Percentiles rank a stretch among this genome's conserved stretches.
Conservation (phyloP, 192 early-diverging fungal genomes). For the Backusella macrospora region DNA sequence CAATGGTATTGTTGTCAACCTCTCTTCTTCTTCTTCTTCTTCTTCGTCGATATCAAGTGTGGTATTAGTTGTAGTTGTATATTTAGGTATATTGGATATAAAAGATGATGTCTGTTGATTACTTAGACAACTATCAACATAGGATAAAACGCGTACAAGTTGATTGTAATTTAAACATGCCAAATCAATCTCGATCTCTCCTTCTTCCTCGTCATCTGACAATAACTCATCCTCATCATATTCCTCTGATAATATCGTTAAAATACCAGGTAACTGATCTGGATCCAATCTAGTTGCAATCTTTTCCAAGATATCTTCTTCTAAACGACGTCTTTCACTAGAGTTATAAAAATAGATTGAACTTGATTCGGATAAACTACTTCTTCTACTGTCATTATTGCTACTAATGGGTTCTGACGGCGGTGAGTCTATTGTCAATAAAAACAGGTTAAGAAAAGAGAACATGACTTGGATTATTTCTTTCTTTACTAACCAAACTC, state of each 20-base stretch:
- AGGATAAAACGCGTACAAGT: slow-evolving; percentile 22
- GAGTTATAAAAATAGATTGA: background rate
- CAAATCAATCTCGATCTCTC: slow-evolving; percentile 35
- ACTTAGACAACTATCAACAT: slow-evolving; percentile 29
- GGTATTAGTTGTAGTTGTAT: background rate
- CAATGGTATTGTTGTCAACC: background rate
- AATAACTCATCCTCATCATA: background rate
- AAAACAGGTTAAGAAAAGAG: background rate
- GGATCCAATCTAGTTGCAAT: slow-evolving; percentile 27
- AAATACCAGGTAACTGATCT: slow-evolving; percentile 29
- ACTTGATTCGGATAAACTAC: background rate
- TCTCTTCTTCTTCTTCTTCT: background rate
- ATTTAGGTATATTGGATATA: background rate
- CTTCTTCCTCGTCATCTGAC: background rate
- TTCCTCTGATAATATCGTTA: slow-evolving; percentile 28
- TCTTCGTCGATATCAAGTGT: background rate
- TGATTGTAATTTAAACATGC: slow-evolving; percentile 25
- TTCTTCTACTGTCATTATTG: background rate
- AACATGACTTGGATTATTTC: background rate
- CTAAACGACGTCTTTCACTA: slow-evolving; percentile 17
- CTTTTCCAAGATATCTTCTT: slow-evolving; percentile 28
- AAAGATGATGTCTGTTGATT: background rate
- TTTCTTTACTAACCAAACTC: background rate
- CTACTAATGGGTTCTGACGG: background rate
- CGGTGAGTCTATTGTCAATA: background rate